Conservation (phyloP, 805 yeast species). For the Monosporozyma servazzii region DNA sequence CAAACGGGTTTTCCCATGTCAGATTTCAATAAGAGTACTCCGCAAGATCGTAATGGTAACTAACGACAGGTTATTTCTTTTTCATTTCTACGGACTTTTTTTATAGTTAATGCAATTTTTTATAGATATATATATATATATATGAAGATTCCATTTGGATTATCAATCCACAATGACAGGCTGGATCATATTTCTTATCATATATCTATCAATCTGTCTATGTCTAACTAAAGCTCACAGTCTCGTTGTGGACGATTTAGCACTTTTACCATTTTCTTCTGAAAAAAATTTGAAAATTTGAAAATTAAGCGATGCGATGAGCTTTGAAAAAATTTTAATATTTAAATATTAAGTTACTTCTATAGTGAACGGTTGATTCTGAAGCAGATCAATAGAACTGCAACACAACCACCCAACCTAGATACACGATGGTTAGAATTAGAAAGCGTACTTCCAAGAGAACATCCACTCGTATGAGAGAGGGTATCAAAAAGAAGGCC, state of each 20-base stretch:
- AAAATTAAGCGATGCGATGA: conserved; percentile 1
- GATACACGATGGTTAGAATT: conserved; percentile 33
- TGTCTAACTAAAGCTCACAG: too few relatives aligned
- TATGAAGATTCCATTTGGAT: too few relatives aligned
- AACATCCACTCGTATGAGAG: conserved; percentile 84
- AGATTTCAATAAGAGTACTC: background rate
- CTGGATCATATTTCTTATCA: too few relatives aligned
- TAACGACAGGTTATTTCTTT: too few relatives aligned
- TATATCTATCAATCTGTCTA: too few relatives aligned
- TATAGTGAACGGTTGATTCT: background rate
- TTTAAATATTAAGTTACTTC: background rate
- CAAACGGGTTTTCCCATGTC: background rate
- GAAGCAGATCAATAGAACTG: background rate
- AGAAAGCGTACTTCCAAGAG: conserved; percentile 73
- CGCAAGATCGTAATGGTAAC: background rate
- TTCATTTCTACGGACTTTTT: too few relatives aligned
- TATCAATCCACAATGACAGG: too few relatives aligned
- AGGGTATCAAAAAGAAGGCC: conserved; percentile 93
- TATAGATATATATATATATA: background rate
- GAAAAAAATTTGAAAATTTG: background rate
- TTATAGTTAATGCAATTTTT: too few relatives aligned
- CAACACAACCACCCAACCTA: background rate
- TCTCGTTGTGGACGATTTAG: background rate
- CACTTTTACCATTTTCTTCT: background rate
- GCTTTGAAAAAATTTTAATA: background rate